Percentiles rank a stretch among this genome's conserved stretches.
Conservation (phyloP, 345 rosid genomes). For the Lepidium sativum region DNA sequence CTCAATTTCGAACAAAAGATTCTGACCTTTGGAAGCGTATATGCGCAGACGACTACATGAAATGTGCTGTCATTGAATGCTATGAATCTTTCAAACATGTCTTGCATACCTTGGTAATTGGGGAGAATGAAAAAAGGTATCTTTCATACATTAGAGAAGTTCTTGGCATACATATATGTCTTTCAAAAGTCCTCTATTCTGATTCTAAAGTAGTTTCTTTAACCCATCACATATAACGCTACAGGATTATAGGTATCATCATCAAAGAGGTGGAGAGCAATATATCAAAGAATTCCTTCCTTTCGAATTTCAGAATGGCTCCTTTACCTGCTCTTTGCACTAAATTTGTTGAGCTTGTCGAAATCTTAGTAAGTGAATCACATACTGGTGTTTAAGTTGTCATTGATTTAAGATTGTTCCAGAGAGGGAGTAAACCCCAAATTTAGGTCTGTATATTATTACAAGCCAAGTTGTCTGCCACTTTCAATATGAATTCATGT, state of each 20-base stretch:
- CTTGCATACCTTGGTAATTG: conserved; percentile 64
- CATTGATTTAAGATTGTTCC: not conserved
- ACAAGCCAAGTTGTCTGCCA: not conserved
- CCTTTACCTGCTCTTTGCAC: conserved; percentile 59
- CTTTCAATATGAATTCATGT: conserved; percentile 1
- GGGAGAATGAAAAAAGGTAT: conserved; percentile 96
- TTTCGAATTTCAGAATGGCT: conserved; percentile 81
- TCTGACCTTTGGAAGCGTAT: conserved; percentile 95
- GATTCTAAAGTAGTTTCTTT: not conserved
- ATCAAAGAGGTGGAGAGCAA: conserved; percentile 82
- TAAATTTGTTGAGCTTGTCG: conserved; percentile 88
- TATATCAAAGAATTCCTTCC: conserved; percentile 78
- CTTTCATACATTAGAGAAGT: not conserved
- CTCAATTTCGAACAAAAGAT: conserved; percentile 67
- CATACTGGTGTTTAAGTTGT: not conserved
- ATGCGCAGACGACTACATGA: conserved; percentile 93
- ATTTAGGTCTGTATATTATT: not conserved
- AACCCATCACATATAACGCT: conserved; percentile 2
- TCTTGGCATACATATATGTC: not conserved
- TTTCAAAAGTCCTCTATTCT: not conserved
- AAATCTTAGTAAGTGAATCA: conserved; percentile 60
- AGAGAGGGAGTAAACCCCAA: not conserved
- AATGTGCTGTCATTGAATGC: conserved; percentile 97
- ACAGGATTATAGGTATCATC: conserved; percentile 84
- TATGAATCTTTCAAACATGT: conserved; percentile 86